Percentiles rank a stretch among this genome's conserved stretches.
These are phyloP conservation scores for Saccharomyces mikatae DNA, from an alignment of 805 yeast genomes.

Conservation along the genomic window DNA sequence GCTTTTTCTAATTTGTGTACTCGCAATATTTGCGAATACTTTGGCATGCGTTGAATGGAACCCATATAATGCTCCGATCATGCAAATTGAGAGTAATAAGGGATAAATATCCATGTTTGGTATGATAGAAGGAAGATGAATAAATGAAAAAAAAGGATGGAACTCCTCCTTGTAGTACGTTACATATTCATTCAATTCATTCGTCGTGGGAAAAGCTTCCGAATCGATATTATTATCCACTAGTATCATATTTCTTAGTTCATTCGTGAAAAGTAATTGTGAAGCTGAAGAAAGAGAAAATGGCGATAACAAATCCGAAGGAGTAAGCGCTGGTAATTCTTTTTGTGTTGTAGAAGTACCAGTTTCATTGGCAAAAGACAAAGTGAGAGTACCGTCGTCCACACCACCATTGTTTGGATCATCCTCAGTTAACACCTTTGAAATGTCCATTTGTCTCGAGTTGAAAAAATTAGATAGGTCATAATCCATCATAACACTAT, in stretches of 20 bases:
- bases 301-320: neutral
- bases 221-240: slow-evolving; percentile 42
- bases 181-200: slow-evolving; percentile 66
- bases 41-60: slow-evolving; percentile 73
- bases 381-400: neutral
- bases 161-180: slow-evolving; percentile 65
- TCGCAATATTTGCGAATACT: slow-evolving; percentile 58
- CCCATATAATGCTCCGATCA: slow-evolving; percentile 80
- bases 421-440: neutral
- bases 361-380: neutral
- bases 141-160: slow-evolving; percentile 72
- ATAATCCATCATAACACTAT: neutral
- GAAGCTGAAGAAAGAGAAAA: neutral
- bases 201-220: slow-evolving; percentile 60
- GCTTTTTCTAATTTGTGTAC: slow-evolving; percentile 48
- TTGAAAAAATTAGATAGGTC: slow-evolving; percentile 51
- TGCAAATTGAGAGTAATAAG: slow-evolving; percentile 68
- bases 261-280: slow-evolving; percentile 35
- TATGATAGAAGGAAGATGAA: slow-evolving; percentile 59
- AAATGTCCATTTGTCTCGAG: slow-evolving; percentile 56
- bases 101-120: slow-evolving; percentile 52
- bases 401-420: neutral
- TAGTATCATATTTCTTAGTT: slow-evolving; percentile 46
- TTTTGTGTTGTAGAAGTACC: neutral
- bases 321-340: neutral